Base-by-base conservation (phyloP, 306 rosid genomes). In the Acacia crassicarpa region DNA sequence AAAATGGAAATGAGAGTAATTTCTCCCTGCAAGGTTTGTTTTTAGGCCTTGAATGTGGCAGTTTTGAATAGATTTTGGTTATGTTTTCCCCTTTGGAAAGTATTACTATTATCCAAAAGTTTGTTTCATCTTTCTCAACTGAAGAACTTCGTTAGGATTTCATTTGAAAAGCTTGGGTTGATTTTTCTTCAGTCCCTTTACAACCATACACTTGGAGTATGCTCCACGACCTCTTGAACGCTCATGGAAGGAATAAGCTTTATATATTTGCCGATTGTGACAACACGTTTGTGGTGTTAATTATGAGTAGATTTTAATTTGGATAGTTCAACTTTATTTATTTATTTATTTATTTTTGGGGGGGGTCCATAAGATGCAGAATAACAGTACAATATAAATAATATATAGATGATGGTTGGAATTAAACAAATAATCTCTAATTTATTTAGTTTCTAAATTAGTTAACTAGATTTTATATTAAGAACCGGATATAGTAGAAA, bases 1-100 rank as follows among this genome's bases (percentile, higher is more conserved):
- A 46, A 51, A 23, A 81, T 41, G 79, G 51, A 63, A 33, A 16
- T 10, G 19, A 1, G 40, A n/a, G 27, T 49, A 48, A 25, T 16
- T 11, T 70, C 41, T 19, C 27, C 59, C 30, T 19, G 40, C 72
- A 68, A 75, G 82, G 80, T 79, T 71, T 79, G 76, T 67, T 68
- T 65, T 79, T 66, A 13, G 17, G 27, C 67, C 19, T 25, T 12
- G 67, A 61, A 22, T 11, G 67, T 61, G 67, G 35, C 32, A 25
- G 38, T 23, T 23, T 13, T 25, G 35, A 61, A 25, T 23, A 25
- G 38, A 19, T 23, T 61, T 61, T 61, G 35, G 38, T n/a, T n/a
- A 13, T 25, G 23, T 11, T 23, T 59, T 8, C 1, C 6, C 8
- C 41, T 6, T 38, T 38, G 41, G 41, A 38, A 38, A 38, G 41